Base-by-base conservation (phyloP, 2,329 filamentous ascomycete genomes). In the Botrytis deweyae region DNA sequence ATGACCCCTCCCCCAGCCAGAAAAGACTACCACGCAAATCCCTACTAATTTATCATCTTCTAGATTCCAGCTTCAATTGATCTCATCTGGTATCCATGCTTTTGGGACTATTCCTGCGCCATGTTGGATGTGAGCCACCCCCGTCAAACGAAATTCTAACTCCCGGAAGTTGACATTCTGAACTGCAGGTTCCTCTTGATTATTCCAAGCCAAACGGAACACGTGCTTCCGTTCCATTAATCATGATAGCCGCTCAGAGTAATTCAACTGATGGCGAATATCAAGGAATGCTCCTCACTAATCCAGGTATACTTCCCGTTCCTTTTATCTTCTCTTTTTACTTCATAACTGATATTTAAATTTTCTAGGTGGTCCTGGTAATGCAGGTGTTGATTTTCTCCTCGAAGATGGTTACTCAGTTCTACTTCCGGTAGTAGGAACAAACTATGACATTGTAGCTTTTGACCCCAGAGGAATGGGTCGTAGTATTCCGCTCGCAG, bases 401-500 rank as follows among this genome's bases (percentile, higher is more conserved):
- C 42, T 71, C 12, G 36, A 38, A 36, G 49, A 78, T 77, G n/a
- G 83, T 80, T 3, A 76, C 77, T 22, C 72, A 78, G 8, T 72
- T 84, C 22, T 74, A 25, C 38, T 86, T 76, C 81, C 82, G 5
- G 82, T 87, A 38, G 82, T 86, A 0, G 86, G 86, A 12, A 79
- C 80, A 4, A 85, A 86, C 75, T 83, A 85, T 78, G 86, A 88
- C 64, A 81, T 88, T 4, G 82, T 88, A 73, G 83, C 84, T 42
- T 88, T 85, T 69, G 86, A 88, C 66, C 86, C 86, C 3, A 83
- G 87, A 58, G 87, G 86, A 29, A 73, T 75, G 46, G 73, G 74
- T 22, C 61, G 52, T 52, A 76, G 73, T 44, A 72, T 75, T 44
- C 76, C 77, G 9, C 40, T 61, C 16, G 76, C 72, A n/a, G 65